A percentile compares a stretch with the other conserved stretches of the same genome.
phyloP scores from a whole-genome alignment of 148 eudicot genomes.

The Vaccinium macrocarpon region DNA sequence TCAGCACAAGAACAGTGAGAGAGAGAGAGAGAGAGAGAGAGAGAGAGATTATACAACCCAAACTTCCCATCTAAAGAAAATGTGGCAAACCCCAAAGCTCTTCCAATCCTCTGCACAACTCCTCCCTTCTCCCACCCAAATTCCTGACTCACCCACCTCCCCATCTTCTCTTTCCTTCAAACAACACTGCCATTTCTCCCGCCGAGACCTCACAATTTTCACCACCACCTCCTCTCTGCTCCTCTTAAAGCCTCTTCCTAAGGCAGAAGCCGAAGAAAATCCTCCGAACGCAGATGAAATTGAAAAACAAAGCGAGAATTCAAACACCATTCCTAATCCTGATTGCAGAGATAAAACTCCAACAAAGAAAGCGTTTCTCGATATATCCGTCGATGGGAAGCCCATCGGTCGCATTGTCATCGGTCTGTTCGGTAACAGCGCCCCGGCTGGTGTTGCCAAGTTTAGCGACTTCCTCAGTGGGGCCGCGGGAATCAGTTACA shows the following conservation, averaged over 20 bases:
- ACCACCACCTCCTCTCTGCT: conserved; percentile 44
- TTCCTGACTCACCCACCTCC: conserved; percentile 19
- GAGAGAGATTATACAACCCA: not conserved
- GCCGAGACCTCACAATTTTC: conserved; percentile 55
- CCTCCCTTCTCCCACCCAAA: conserved; percentile 21
- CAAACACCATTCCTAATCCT: conserved; percentile 6
- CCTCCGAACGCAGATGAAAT: not conserved
- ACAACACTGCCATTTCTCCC: conserved; percentile 42
- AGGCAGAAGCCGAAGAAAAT: conserved; percentile 43
- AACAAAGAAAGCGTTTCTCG: conserved; percentile 64
- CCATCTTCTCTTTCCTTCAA: conserved; percentile 24
- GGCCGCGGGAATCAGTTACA: conserved; percentile 65
- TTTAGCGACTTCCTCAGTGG: conserved; percentile 65
- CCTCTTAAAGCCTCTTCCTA: conserved; percentile 40
- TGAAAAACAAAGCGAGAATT: conserved; percentile 7
- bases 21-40: not conserved
- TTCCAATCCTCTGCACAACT: conserved; percentile 31
- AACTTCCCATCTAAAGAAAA: conserved; percentile 3
- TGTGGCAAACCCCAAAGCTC: conserved; percentile 45
- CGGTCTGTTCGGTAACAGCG: conserved; percentile 40
- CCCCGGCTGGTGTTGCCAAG: conserved; percentile 52
- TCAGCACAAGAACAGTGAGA: not conserved
- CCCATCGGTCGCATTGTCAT: conserved; percentile 63
- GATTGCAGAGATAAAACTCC: conserved; percentile 20
- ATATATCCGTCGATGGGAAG: conserved; percentile 64